Percentiles rank a stretch among this genome's conserved stretches.
Conservation (phyloP, 163 green algal genomes). For the Picocystis sp. region DNA sequence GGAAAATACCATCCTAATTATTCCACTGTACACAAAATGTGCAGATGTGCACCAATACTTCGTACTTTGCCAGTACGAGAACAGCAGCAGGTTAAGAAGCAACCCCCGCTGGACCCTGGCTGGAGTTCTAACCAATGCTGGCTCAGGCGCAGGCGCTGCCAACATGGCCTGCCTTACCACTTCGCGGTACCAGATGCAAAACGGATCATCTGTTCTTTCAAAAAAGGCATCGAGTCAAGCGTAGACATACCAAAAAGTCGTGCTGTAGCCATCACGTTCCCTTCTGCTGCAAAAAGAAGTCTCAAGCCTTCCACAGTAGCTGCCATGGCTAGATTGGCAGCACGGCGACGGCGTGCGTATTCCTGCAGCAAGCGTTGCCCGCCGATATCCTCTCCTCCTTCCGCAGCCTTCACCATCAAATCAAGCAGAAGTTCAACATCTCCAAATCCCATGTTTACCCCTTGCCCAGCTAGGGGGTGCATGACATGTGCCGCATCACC, state of each 20-base stretch:
- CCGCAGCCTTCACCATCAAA: conserved; percentile 28
- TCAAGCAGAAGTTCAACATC: conserved; percentile 39
- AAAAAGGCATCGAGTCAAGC: not conserved
- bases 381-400: conserved; percentile 41
- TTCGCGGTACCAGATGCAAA: not conserved
- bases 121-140: no score
- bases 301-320: conserved; percentile 33
- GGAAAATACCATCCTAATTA: no score
- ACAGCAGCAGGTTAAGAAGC: no score
- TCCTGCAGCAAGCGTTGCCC: conserved; percentile 15
- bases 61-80: no score
- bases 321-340: conserved; percentile 38
- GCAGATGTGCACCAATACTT: no score
- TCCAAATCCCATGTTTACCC: conserved; percentile 63
- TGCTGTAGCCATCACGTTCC: not conserved
- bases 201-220: conserved; percentile 1
- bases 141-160: no score
- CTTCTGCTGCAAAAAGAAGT: conserved; percentile 19
- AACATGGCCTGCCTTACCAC: no score
- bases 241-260: not conserved
- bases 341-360: conserved; percentile 41
- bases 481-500: conserved; percentile 63
- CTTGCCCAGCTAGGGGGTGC: conserved; percentile 64
- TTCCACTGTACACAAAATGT: no score
- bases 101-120: no score